Percentiles rank a stretch among this genome's conserved stretches.
Evolutionary conservation across 2,329 filamentous ascomycete species (phyloP).

Genomic region (Claviceps africana): DNA sequence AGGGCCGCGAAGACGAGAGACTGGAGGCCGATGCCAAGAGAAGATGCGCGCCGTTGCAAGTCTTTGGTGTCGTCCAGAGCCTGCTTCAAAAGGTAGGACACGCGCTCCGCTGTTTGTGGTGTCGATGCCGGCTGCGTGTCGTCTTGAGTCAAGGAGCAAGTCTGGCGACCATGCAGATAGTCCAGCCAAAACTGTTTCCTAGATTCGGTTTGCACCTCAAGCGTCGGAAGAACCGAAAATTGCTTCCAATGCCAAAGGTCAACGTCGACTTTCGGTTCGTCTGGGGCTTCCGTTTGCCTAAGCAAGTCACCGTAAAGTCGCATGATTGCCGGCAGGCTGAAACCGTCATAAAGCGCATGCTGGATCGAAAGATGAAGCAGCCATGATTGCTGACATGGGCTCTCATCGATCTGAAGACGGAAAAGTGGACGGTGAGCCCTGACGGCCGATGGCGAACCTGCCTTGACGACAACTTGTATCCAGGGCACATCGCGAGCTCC

Average conservation of each 20-base stretch:
- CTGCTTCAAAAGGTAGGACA: slow-evolving; percentile 28
- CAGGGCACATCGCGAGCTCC: slow-evolving; percentile 34
- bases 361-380: slow-evolving; percentile 50
- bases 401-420: slow-evolving; percentile 9
- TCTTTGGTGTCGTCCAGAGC: slow-evolving; percentile 26
- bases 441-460: not conserved
- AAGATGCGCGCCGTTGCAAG: slow-evolving; percentile 23
- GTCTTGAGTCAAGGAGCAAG: not conserved
- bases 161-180: slow-evolving; percentile 19
- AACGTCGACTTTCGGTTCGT: slow-evolving; percentile 4
- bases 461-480: slow-evolving; percentile 44
- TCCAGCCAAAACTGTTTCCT: slow-evolving; percentile 26
- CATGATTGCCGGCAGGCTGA: slow-evolving; percentile 57
- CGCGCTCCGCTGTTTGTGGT: slow-evolving; percentile 7
- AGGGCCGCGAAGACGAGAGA: slow-evolving; percentile 62
- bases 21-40: slow-evolving; percentile 52
- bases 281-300: not conserved
- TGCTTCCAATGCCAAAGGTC: slow-evolving; percentile 15
- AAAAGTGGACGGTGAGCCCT: slow-evolving; percentile 11
- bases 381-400: slow-evolving; percentile 7
- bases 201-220: slow-evolving; percentile 1
- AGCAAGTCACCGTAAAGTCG: slow-evolving; percentile 10
- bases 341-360: slow-evolving; percentile 77
- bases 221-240: slow-evolving; percentile 8
- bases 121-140: not conserved